Conservation (phyloP, 805 yeast genomes). For the Henningerozyma blattae region DNA sequence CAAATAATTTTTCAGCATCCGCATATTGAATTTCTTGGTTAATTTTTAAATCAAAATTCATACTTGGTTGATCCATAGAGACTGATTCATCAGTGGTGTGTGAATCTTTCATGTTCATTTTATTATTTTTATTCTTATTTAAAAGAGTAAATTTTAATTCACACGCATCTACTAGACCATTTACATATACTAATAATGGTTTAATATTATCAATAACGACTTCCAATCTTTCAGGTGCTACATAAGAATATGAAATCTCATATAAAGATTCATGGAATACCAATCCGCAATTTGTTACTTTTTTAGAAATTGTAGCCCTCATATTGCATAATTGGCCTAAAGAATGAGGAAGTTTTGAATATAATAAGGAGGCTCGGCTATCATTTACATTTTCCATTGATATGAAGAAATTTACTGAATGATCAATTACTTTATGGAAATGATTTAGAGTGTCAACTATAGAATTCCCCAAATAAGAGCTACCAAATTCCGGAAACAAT, state of each 20-base stretch:
- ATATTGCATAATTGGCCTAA: slow-evolving; percentile 25
- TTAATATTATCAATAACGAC: slow-evolving; percentile 25
- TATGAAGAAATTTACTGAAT: slow-evolving; percentile 29
- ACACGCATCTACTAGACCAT: slow-evolving; percentile 36
- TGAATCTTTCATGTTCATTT: too few species aligned
- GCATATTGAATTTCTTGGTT: slow-evolving; percentile 26
- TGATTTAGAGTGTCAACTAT: slow-evolving; percentile 29
- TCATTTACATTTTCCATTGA: slow-evolving; percentile 8
- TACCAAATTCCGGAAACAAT: slow-evolving; percentile 41
- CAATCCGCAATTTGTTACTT: slow-evolving; percentile 25
- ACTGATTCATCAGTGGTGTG: slow-evolving; percentile 1
- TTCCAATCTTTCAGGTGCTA: slow-evolving; percentile 32
- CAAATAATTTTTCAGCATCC: slow-evolving; percentile 21
- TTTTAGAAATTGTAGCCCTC: slow-evolving; percentile 24
- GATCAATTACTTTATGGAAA: slow-evolving; percentile 28
- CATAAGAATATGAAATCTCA: slow-evolving; percentile 36
- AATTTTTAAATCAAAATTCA: too few species aligned
- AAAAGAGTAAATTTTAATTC: slow-evolving; percentile 32
- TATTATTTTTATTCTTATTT: slow-evolving; percentile 9
- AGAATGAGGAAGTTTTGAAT: slow-evolving; percentile 14
- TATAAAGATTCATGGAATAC: slow-evolving; percentile 36
- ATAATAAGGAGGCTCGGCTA: slow-evolving; percentile 4
- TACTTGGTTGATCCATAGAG: slow-evolving; percentile 2
- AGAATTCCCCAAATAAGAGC: slow-evolving; percentile 34
- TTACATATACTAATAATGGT: slow-evolving; percentile 23